These are phyloP conservation scores for Triticum timopheevii DNA, from an alignment of 176 grass and related monocot genomes.

Conservation along the genomic window DNA sequence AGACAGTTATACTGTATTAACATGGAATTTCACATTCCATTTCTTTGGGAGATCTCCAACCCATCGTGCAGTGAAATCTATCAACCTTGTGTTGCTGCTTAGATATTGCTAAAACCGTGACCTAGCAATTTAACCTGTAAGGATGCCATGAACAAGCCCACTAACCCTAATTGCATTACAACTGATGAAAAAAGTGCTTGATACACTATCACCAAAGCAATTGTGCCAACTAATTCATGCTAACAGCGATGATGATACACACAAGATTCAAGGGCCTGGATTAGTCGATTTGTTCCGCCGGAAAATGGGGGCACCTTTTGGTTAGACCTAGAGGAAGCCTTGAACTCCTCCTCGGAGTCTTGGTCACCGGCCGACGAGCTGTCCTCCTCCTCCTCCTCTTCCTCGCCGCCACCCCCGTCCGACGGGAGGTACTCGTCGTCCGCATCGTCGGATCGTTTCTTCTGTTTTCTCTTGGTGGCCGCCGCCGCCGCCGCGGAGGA, in stretches of 20 bases:
- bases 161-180: not conserved
- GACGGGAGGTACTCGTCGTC: conserved; percentile 79
- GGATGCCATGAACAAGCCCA: not conserved
- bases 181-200: not conserved
- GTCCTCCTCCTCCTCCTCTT: not conserved
- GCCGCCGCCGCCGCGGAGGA: not conserved
- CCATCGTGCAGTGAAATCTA: not conserved
- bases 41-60: not conserved
- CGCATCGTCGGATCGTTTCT: conserved; percentile 40
- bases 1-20: not conserved
- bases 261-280: not conserved
- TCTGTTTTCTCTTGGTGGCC: conserved; percentile 31
- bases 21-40: not conserved
- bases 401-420: not conserved
- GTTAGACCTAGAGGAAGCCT: conserved; percentile 37
- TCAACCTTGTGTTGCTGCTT: not conserved
- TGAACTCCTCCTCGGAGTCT: conserved; percentile 10
- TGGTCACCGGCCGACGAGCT: conserved; percentile 16
- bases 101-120: not conserved
- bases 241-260: not conserved
- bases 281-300: not conserved
- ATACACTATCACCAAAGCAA: not conserved
- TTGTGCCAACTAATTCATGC: not conserved
- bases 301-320: conserved; percentile 36
- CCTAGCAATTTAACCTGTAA: not conserved